Evolutionary conservation across 352 stramenopile genomes (phyloP), one percentile per base, ranked within the genome.

Genomic region (Phytophthora ramorum): DNA sequence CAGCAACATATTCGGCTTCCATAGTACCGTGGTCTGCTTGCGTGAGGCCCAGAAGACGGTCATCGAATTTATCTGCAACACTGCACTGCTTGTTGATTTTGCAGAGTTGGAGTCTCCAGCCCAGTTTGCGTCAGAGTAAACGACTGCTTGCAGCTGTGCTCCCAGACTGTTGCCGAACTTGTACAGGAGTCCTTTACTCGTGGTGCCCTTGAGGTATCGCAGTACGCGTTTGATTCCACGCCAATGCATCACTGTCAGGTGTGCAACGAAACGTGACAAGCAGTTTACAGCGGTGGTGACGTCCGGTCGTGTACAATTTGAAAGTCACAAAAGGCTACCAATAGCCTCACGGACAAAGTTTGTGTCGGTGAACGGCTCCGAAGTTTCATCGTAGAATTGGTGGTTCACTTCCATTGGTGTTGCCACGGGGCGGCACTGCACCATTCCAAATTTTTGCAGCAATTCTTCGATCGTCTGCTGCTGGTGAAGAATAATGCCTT

Each of bases 61-160:
- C 38, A 45, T 45, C 7, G 9, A 13, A 22, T 51, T 51, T 6
- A 51, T 22, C 45, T 37, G 16, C 7, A 56, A 7, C 5, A 44
- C 17, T 10, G n/a, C 17, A 10, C 48, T 32, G 7, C 4, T 32
- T 3, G 30, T 56, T 14, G 48, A 56, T 19, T 34, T 56, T 10
- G 32, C 10, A 16, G 24, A n/a, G 8, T 22, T 30, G 9, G 5
- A 12, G n/a, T 56, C 32, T 8, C 48, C 48, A 32, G 32, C 48
- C 48, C 48, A 56, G 48, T 56, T 20, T n/a, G 32, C 48, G 4
- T 56, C 48, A 4, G 17, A 20, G 8, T 45, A 56, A n/a, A 56
- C 19, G 1, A 44, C 8, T 4, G 32, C 14, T 4, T 45, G 8
- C 3, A 12, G 6, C 30, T 13, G 10, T 7, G n/a, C 12, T 2